Evolutionary conservation across 2,329 filamentous ascomycete genomes (phyloP), one percentile per base, ranked within the genome.

Genomic region (Fusarium metavorans): DNA sequence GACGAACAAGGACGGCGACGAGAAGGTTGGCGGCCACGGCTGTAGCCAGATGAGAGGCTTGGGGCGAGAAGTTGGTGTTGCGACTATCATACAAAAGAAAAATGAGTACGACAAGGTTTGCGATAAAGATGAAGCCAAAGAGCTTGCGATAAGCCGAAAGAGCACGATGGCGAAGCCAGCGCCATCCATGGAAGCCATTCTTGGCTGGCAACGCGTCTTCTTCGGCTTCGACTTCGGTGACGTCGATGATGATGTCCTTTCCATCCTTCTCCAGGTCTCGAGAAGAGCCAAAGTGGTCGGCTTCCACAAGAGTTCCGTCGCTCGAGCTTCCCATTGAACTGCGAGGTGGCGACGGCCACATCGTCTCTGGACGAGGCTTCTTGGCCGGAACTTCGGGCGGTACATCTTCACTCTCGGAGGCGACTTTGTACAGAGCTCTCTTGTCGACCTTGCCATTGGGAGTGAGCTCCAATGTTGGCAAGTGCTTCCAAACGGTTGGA

Each of bases 1-100:
- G 86, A 10, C 87, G 84, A 52, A 87, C 82, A 20, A 87, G 77
- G 2, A 88, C 83, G 10, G 86, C 82, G 2, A 83, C 76, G 8
- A 85, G 74, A 9, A 88, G 81, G 71, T 76, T 76, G 0, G 74
- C 66, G 0, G 74, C 72, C 6, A 76, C 74, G 2, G 74, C 74
- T 0, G 56, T 76, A 0, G 74, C 74, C 23, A 76, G 11, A 5
- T 67, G 70, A 6, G 66, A 43, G 1, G 66, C 41, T 4, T 63
- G 54, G 0, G 71, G 74, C 10, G 59, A 73, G 6, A 74, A 76
- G 18, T 74, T 30, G 7, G 56, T 61, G 25, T 75, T 32, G 1
- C 62, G 58, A 0, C 74, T 72, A 1, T 48, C 56, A 8, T 61
- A 62, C 1, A 76, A 11, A 0, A 76, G n/a, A 4, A 73, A 41